These are phyloP conservation scores for Solanum lignicaule DNA, from an alignment of 257 asterid genomes.

Conservation along the genomic window DNA sequence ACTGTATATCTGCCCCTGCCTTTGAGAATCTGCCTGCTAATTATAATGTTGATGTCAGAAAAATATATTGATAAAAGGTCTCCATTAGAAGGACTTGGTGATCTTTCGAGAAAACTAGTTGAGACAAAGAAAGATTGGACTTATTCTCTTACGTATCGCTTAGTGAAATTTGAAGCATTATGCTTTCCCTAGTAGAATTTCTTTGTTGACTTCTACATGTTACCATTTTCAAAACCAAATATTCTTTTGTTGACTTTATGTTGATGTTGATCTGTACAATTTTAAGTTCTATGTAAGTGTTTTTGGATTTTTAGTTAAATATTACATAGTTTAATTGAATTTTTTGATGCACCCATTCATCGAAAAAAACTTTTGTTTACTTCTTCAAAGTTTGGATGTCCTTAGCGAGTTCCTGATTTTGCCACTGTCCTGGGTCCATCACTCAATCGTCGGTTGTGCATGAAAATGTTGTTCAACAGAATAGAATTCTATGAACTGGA, in stretches of 20 bases:
- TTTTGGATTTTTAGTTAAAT: neutral
- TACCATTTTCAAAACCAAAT: neutral
- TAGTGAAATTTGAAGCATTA: neutral
- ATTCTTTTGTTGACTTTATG: neutral
- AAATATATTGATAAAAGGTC: neutral
- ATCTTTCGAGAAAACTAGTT: neutral
- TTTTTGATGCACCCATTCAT: neutral
- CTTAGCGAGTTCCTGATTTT: neutral
- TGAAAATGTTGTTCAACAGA: neutral
- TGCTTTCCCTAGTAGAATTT: neutral
- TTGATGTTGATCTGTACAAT: neutral
- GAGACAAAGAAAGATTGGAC: neutral
- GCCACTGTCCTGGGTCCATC: neutral
- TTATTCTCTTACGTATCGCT: neutral
- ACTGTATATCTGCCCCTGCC: neutral
- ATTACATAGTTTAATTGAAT: neutral
- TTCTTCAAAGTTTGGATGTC: neutral
- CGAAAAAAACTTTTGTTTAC: neutral
- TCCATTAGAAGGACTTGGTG: neutral
- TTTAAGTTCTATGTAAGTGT: neutral
- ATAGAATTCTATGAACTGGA: neutral
- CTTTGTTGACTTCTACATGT: neutral
- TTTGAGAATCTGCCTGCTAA: neutral
- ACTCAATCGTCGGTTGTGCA: neutral
- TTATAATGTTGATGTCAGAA: neutral